Conservation (phyloP, 345 rosid genomes). For the Chamaenerion angustifolium region DNA sequence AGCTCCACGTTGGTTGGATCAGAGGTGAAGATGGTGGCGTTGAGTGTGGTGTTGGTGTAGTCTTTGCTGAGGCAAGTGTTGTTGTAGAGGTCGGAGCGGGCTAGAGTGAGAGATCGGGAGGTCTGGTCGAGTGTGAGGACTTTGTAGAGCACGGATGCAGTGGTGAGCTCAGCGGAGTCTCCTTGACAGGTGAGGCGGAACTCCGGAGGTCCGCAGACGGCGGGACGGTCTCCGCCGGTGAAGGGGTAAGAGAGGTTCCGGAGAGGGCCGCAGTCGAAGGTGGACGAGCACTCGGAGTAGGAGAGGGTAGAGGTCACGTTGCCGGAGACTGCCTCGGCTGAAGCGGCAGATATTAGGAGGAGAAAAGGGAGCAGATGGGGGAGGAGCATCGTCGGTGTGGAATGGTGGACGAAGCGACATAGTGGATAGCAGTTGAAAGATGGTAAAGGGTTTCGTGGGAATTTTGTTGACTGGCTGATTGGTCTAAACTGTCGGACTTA, state of each 20-base stretch:
- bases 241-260: constrained; percentile 26
- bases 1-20: constrained; percentile 1
- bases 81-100: constrained; percentile 18
- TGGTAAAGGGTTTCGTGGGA: neutral
- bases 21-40: constrained; percentile 8
- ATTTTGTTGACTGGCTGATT: neutral
- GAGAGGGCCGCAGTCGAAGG: constrained; percentile 24
- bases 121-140: constrained; percentile 16
- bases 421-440: neutral
- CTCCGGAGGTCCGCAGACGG: constrained; percentile 27
- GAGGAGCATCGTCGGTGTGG: neutral
- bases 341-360: no score
- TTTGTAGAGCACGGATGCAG: constrained; percentile 11
- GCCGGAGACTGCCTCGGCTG: no score
- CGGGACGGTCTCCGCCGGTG: constrained; percentile 30
- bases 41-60: constrained; percentile 15
- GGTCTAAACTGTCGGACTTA: no score
- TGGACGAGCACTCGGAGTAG: constrained; percentile 9
- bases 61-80: constrained; percentile 12
- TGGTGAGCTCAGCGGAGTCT: constrained; percentile 5
- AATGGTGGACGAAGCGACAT: neutral
- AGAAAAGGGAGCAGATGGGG: neutral
- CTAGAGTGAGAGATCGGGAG: constrained; percentile 9
- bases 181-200: constrained; percentile 18
- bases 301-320: neutral